Evolutionary conservation across 169 alveolate genomes (phyloP).

Genomic region (Cryptosporidium parvum): DNA sequence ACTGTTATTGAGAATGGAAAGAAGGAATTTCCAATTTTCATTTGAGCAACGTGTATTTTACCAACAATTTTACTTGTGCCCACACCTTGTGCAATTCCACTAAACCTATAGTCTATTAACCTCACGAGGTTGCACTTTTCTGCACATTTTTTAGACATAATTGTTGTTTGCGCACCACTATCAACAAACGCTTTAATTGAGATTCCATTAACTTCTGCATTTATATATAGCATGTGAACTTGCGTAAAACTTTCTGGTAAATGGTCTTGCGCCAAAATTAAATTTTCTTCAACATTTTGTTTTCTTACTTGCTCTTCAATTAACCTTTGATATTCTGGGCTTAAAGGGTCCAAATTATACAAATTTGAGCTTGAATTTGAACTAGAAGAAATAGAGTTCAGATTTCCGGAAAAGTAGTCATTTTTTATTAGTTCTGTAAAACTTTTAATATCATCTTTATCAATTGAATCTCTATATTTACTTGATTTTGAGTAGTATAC

Average conservation of each 20-base stretch:
- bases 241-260: constrained; percentile 85
- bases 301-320: constrained; percentile 88
- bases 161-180: constrained; percentile 96
- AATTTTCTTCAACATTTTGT: constrained; percentile 89
- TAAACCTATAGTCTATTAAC: constrained; percentile 92
- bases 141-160: constrained; percentile 92
- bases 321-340: constrained; percentile 90
- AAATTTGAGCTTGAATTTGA: background rate
- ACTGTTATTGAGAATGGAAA: constrained; percentile 92
- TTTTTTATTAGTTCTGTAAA: constrained; percentile 7
- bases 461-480: constrained; percentile 72
- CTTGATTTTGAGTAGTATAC: constrained; percentile 56
- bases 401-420: background rate
- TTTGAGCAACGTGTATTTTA: constrained; percentile 93
- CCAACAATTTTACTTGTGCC: constrained; percentile 94
- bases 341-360: constrained; percentile 84
- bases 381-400: constrained; percentile 58
- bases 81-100: constrained; percentile 95
- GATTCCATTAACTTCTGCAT: constrained; percentile 89
- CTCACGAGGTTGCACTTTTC: constrained; percentile 90
- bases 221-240: constrained; percentile 92
- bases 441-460: constrained; percentile 36
- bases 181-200: constrained; percentile 95
- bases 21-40: constrained; percentile 89
- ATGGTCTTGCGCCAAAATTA: constrained; percentile 84